A percentile compares a stretch with the other conserved stretches of the same genome.
Evolutionary conservation across 345 rosid species (phyloP).

Genomic region (Schrenkiella parvula): DNA sequence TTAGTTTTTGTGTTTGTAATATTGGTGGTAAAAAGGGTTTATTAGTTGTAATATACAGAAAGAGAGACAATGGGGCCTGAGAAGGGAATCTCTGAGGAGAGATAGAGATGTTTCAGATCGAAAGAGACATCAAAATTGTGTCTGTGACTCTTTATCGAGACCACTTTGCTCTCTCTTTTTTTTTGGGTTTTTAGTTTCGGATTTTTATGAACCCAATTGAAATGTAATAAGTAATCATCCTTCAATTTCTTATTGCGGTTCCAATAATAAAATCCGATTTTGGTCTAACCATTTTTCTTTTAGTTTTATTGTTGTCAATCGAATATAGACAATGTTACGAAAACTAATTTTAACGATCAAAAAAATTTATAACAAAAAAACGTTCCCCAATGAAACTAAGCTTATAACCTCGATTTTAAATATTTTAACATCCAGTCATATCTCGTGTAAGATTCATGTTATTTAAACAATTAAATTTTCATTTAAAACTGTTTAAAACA

Average conservation of each 20-base stretch:
- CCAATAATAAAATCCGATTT: no score
- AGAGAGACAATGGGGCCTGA: conserved; percentile 31
- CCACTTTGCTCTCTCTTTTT: not conserved
- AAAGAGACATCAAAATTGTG: conserved; percentile 21
- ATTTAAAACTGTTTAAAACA: no score
- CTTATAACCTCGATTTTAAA: no score
- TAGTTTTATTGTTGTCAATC: no score
- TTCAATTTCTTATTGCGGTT: not conserved
- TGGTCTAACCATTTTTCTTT: no score
- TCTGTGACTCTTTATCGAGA: conserved; percentile 17
- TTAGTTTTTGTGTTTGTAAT: not conserved
- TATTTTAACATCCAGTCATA: no score
- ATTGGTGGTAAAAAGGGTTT: not conserved
- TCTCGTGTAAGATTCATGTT: no score
- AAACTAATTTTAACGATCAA: no score
- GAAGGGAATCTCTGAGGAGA: conserved; percentile 31
- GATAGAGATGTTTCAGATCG: conserved; percentile 34
- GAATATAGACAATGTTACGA: no score
- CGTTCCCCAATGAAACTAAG: no score
- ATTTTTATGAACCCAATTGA: not conserved
- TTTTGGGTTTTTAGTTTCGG: not conserved
- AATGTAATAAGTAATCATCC: not conserved
- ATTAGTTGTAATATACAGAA: conserved; percentile 23
- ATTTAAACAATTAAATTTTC: no score
- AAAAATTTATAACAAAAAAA: no score